Conservation (phyloP, 2,329 filamentous ascomycete genomes). For the Pseudopithomyces maydicus region DNA sequence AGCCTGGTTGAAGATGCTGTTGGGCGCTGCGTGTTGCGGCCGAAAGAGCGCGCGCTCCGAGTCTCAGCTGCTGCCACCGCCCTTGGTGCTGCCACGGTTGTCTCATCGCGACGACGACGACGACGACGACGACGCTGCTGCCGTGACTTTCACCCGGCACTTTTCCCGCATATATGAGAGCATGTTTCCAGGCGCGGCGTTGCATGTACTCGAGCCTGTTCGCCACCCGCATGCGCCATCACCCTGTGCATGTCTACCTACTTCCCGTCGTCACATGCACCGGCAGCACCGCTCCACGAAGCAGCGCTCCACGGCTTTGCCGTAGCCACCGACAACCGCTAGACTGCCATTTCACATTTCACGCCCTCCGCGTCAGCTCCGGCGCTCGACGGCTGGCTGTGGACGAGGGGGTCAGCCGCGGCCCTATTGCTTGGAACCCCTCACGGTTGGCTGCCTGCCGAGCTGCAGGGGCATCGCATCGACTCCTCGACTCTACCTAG, state of each 20-base stretch:
- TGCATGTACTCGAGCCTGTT: neutral
- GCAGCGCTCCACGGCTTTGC: too few relatives aligned
- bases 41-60: too few relatives aligned
- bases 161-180: slow-evolving; percentile 33
- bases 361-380: too few relatives aligned
- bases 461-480: neutral
- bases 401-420: neutral
- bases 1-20: neutral
- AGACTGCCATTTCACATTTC: neutral
- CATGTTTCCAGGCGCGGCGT: slow-evolving; percentile 1
- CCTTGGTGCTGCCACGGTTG: neutral
- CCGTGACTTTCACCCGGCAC: slow-evolving; percentile 35
- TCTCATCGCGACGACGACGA: neutral
- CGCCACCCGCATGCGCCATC: neutral
- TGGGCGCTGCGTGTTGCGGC: too few relatives aligned
- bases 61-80: neutral
- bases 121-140: too few relatives aligned
- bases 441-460: neutral
- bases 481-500: neutral
- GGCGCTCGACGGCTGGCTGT: too few relatives aligned
- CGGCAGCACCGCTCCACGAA: too few relatives aligned
- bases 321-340: neutral
- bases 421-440: neutral
- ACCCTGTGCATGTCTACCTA: neutral
- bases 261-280: neutral